A percentile compares a stretch with the other conserved stretches of the same genome.
Conservation (phyloP, 768 basidiomycete genomes). For the Tricholoma terreum region DNA sequence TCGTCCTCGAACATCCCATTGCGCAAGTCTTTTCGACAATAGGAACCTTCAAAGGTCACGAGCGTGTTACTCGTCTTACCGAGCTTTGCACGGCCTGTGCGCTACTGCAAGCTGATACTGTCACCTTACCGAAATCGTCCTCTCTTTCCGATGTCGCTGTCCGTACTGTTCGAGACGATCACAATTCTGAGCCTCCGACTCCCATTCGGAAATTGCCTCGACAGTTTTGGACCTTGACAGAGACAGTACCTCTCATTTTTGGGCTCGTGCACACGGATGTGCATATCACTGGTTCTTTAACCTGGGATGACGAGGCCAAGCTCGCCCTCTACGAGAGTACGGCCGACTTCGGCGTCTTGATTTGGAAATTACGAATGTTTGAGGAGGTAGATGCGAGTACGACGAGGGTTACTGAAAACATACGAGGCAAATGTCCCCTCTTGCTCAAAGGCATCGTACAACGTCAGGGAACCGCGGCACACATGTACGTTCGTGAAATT, state of each 20-base stretch:
- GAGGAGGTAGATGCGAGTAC: slow-evolving; percentile 21
- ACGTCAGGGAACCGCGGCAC: slow-evolving; percentile 19
- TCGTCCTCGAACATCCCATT: slow-evolving; percentile 27
- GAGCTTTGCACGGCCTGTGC: slow-evolving; percentile 27
- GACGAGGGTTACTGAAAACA: slow-evolving; percentile 30
- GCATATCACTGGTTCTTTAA: slow-evolving; percentile 27
- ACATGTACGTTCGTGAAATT: slow-evolving; percentile 21
- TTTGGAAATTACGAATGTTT: slow-evolving; percentile 32
- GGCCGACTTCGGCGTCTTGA: slow-evolving; percentile 15
- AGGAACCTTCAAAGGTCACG: slow-evolving; percentile 29
- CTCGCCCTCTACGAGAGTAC: slow-evolving; percentile 30
- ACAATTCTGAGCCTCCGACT: not conserved
- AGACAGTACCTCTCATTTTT: slow-evolving; percentile 31
- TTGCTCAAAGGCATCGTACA: slow-evolving; percentile 26
- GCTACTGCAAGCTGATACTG: slow-evolving; percentile 21
- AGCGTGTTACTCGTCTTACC: slow-evolving; percentile 30
- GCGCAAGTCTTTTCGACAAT: slow-evolving; percentile 25
- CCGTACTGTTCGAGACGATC: slow-evolving; percentile 2
- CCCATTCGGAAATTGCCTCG: slow-evolving; percentile 16
- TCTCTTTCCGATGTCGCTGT: slow-evolving; percentile 14
- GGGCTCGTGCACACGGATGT: slow-evolving; percentile 27
- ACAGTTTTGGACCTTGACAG: slow-evolving; percentile 29
- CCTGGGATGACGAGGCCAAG: slow-evolving; percentile 28
- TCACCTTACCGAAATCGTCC: slow-evolving; percentile 13
- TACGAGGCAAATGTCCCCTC: slow-evolving; percentile 29